Evolutionary conservation across 768 basidiomycete species (phyloP).

Genomic region (Astraeus odoratus): DNA sequence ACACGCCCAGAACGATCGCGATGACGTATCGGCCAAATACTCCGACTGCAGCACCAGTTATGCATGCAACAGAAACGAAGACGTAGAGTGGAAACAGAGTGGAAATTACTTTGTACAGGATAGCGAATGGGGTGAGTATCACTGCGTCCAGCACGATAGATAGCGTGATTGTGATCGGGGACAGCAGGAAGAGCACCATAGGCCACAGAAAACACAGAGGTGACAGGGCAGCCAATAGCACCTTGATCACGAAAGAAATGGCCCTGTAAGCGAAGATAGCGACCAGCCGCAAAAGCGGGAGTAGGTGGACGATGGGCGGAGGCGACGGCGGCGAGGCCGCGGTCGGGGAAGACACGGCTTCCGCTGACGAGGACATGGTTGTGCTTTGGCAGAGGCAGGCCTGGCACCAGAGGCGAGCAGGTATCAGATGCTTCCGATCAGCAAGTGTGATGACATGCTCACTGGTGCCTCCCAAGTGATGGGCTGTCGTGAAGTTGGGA

Average conservation of each 20-base stretch:
- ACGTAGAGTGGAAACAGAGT: conserved; percentile 51
- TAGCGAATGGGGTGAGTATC: conserved; percentile 39
- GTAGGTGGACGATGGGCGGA: conserved; percentile 20
- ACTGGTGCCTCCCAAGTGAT: background rate
- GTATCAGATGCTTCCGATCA: background rate
- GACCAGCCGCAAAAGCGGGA: conserved; percentile 13
- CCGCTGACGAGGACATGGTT: background rate
- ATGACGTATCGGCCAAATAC: conserved; percentile 26
- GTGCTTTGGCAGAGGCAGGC: background rate
- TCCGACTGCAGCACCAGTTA: conserved; percentile 43
- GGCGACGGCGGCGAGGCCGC: conserved; percentile 1
- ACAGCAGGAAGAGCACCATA: conserved; percentile 34
- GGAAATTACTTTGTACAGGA: conserved; percentile 32
- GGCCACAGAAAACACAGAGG: conserved; percentile 21
- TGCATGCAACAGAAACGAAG: conserved; percentile 49
- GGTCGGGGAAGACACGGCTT: background rate
- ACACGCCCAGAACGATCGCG: conserved; percentile 6
- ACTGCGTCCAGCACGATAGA: conserved; percentile 36
- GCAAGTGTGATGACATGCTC: background rate
- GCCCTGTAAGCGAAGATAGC: conserved; percentile 9
- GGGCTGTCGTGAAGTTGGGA: background rate
- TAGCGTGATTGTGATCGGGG: conserved; percentile 39
- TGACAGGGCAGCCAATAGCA: conserved; percentile 8
- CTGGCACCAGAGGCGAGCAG: background rate
- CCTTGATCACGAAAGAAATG: conserved; percentile 9